Evolutionary conservation across 2,329 filamentous ascomycete genomes (phyloP), one percentile per base, ranked within the genome.

Genomic region (Microdochium trichocladiopsis): DNA sequence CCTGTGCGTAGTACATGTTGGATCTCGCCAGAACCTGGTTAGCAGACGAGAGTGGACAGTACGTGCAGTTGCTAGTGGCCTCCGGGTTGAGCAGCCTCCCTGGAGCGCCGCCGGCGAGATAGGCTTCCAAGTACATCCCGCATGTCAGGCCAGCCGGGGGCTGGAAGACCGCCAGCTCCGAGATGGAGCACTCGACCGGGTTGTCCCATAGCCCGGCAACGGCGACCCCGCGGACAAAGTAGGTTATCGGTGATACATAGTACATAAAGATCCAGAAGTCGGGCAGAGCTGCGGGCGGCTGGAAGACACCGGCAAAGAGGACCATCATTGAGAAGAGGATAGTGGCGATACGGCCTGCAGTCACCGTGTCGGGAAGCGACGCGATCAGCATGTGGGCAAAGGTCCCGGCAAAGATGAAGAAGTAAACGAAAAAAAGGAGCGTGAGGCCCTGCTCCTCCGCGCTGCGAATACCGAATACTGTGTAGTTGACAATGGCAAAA

Each of bases 341-440:
- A 23, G 3, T 33, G 2, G 1, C 23, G 28, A 33, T 33, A 33
- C 28, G 28, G 28, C 28, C 14, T 33, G 28, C 28, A 33, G 28
- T 33, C 14, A 33, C 28, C 14, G 28, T 33, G 28, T 33, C 28
- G 1, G 87, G 28, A 33, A 33, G 28, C 28, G 28, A 33, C 28
- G 28, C 28, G 28, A 33, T 89, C 69, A 90, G 90, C 37, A 77
- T 85, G 0, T 88, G 88, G 0, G 88, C 87, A 66, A 91, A 92
- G 1, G 90, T 88, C 56, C 85, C 88, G 58, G 93, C 90, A 87
- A 87, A 93, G 64, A 91, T 88, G 21, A 87, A 90, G 87, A 85
- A 92, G 58, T 76, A 83, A 31, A 78, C 79, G 65, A 84, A 80
- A 75, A 91, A 92, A 8, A 92, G 67, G 73, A 84, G 90, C 71